Conservation (phyloP, 805 yeast genomes). For the Lipomyces yamanashiensis region DNA sequence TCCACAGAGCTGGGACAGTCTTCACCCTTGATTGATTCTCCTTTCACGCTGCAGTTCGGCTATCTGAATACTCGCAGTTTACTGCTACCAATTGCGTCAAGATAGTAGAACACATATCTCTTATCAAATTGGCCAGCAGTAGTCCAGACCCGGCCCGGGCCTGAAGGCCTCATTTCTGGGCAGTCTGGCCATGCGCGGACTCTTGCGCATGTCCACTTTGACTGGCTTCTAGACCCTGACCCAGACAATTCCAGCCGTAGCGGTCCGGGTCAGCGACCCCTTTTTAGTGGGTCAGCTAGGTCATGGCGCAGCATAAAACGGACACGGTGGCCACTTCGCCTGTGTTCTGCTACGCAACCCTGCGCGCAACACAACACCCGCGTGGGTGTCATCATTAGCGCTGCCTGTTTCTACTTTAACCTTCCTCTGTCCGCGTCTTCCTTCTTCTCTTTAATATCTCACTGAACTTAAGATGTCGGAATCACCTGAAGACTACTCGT, state of each 20-base stretch:
- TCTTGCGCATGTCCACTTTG: not conserved
- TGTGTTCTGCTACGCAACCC: slow-evolving; percentile 10
- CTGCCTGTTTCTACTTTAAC: not conserved
- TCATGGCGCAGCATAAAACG: slow-evolving; percentile 8
- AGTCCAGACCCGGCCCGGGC: slow-evolving; percentile 14
- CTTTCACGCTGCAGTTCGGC: not conserved
- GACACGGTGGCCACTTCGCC: slow-evolving; percentile 22
- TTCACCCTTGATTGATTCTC: not conserved
- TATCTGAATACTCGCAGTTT: not conserved
- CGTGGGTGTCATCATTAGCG: not conserved
- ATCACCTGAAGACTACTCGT: slow-evolving; percentile 16
- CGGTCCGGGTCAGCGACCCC: not conserved
- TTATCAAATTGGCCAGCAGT: too few species aligned
- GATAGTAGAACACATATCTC: too few species aligned
- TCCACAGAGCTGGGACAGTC: not conserved
- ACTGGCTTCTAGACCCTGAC: not conserved
- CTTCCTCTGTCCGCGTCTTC: not conserved
- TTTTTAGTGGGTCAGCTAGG: too few species aligned
- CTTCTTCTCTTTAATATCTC: not conserved
- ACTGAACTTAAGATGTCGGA: slow-evolving; percentile 2
- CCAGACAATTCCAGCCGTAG: not conserved
- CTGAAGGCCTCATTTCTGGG: not conserved
- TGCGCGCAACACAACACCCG: not conserved
- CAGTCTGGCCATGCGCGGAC: not conserved
- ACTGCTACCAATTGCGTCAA: not conserved